phyloP scores from a whole-genome alignment of 1,284 basidiomycete genomes.

The Ceratobasidium theobromae region DNA sequence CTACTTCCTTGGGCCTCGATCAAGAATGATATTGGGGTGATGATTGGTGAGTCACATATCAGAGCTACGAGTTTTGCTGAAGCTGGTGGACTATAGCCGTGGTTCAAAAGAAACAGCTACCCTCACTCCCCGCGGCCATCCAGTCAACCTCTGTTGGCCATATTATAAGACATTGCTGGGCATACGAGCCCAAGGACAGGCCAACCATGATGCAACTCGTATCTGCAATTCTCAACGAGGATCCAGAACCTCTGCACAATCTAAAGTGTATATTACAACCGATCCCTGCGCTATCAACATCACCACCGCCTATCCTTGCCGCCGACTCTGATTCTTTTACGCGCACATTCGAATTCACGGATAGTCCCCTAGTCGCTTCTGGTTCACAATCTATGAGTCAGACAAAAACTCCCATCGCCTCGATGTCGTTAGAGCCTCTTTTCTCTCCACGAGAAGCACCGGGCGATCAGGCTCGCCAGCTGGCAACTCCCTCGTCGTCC shows the following conservation, averaged over 20 bases:
- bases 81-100: background rate
- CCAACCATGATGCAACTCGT: background rate
- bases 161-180: slow-evolving; percentile 13
- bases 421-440: background rate
- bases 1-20: slow-evolving; percentile 3
- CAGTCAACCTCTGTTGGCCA: background rate
- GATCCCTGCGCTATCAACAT: background rate
- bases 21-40: background rate
- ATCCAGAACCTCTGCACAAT: background rate
- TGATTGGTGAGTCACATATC: background rate
- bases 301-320: background rate
- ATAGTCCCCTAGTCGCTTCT: background rate
- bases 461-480: background rate
- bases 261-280: background rate
- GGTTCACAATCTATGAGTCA: background rate
- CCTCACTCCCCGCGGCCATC: background rate
- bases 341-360: background rate
- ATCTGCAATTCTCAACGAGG: background rate
- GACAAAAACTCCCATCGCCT: slow-evolving; percentile 15
- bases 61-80: background rate
- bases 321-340: background rate
- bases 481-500: background rate
- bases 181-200: background rate
- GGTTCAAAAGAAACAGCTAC: background rate
- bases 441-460: background rate